These are phyloP conservation scores for Uronychia binucleata DNA, from an alignment of 73 alveolate genomes.

Conservation along the genomic window DNA sequence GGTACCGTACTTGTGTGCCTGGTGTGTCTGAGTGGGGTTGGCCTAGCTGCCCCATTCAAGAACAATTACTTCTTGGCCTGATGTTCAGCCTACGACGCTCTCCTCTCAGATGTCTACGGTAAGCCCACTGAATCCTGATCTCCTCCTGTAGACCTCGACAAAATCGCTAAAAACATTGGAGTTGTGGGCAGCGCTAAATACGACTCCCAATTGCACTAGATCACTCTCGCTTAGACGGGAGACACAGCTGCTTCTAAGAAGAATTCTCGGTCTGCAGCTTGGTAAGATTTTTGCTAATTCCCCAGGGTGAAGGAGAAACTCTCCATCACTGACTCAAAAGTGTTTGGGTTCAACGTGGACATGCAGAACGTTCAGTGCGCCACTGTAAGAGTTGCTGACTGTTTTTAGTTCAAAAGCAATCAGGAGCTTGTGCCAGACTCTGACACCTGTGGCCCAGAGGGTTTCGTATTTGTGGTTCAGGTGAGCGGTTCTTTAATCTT, in stretches of 20 bases:
- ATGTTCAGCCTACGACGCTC: background rate
- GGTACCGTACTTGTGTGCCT: no score
- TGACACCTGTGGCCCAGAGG: slow-evolving; percentile 9
- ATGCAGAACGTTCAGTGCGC: background rate
- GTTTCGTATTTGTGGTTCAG: slow-evolving; percentile 2
- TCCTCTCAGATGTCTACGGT: background rate
- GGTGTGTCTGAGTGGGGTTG: background rate
- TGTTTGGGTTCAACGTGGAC: background rate
- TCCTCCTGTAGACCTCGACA: background rate
- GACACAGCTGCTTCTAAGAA: background rate
- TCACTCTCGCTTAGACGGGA: background rate
- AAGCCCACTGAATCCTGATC: background rate
- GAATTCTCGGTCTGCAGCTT: background rate
- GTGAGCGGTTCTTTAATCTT: background rate
- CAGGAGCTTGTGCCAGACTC: background rate
- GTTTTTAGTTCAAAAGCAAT: background rate
- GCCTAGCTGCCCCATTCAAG: background rate
- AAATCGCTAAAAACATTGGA: background rate
- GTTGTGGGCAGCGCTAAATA: background rate
- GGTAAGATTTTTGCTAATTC: background rate
- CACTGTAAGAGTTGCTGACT: background rate
- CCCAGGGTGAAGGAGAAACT: background rate
- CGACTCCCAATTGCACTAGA: background rate
- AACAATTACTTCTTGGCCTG: background rate
- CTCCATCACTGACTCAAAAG: background rate